Percentiles rank a stretch among this genome's conserved stretches.
These are phyloP conservation scores for Excoecaria cochinchinensis DNA, from an alignment of 345 rosid species.

Conservation along the genomic window DNA sequence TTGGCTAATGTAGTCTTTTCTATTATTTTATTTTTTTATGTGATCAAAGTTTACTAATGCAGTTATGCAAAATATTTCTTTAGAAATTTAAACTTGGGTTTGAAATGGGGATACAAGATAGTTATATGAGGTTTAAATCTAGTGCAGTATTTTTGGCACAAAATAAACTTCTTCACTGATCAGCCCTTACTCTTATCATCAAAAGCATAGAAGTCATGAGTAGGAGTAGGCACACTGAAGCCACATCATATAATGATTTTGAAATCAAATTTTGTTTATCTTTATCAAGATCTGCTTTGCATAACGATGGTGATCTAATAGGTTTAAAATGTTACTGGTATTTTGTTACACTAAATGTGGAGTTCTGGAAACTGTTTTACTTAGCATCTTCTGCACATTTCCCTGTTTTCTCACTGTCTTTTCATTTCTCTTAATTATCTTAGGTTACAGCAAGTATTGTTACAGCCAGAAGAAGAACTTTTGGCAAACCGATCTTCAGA, in stretches of 20 bases:
- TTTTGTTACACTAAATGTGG: background rate
- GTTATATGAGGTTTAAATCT: background rate
- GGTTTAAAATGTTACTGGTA: background rate
- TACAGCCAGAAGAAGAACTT: constrained; percentile 31
- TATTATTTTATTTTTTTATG: too few relatives aligned
- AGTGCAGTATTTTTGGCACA: background rate
- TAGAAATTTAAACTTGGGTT: background rate
- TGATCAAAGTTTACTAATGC: too few relatives aligned
- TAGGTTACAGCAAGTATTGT: constrained; percentile 24
- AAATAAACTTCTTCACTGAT: background rate
- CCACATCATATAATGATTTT: background rate
- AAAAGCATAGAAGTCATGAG: background rate
- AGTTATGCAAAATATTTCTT: background rate
- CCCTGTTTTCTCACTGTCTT: constrained; percentile 4
- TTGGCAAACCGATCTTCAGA: constrained; percentile 14
- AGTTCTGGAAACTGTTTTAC: background rate
- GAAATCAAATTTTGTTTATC: background rate
- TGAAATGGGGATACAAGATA: background rate
- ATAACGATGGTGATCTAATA: background rate
- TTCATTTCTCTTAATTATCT: background rate
- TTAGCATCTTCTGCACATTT: background rate
- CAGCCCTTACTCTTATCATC: background rate
- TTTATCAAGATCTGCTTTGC: background rate
- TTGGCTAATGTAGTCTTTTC: background rate
- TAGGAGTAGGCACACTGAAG: background rate